Percentiles rank a stretch among this genome's conserved stretches.
Evolutionary conservation across 805 yeast species (phyloP).

Genomic region (Kodamaea hsintzibuensis): DNA sequence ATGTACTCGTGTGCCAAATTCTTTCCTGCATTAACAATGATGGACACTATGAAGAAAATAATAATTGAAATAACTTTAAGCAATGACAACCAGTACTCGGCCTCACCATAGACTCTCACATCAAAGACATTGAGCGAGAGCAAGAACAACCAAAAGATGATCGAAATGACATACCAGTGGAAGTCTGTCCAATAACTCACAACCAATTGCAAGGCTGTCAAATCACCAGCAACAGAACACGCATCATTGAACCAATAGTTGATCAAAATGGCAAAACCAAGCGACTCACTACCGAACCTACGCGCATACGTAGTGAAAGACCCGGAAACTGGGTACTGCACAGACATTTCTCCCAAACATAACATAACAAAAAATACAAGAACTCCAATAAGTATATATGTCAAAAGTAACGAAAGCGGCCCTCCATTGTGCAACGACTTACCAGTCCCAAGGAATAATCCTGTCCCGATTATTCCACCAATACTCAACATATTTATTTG

Average conservation of each 20-base stretch:
- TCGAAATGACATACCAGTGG: slow-evolving; percentile 20
- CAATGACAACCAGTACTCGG: slow-evolving; percentile 37
- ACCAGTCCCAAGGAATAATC: slow-evolving; percentile 29
- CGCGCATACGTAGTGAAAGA: slow-evolving; percentile 34
- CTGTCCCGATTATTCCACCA: slow-evolving; percentile 25
- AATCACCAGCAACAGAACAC: slow-evolving; percentile 36
- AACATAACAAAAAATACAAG: slow-evolving; percentile 32
- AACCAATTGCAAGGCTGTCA: slow-evolving; percentile 44
- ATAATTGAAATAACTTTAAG: slow-evolving; percentile 32
- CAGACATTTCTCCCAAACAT: slow-evolving; percentile 34
- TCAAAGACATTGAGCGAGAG: slow-evolving; percentile 29
- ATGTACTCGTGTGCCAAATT: slow-evolving; percentile 36
- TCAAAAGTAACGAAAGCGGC: slow-evolving; percentile 18
- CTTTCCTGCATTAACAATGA: slow-evolving; percentile 35
- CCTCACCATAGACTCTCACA: slow-evolving; percentile 37
- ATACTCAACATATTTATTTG: slow-evolving; percentile 19
- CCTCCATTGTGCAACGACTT: slow-evolving; percentile 21
- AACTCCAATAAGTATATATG: slow-evolving; percentile 21
- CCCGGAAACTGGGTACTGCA: slow-evolving; percentile 36
- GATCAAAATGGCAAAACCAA: slow-evolving; percentile 36
- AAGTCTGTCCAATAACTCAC: slow-evolving; percentile 34
- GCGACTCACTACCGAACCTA: slow-evolving; percentile 28
- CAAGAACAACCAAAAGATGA: slow-evolving; percentile 29
- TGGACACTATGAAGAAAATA: slow-evolving; percentile 35
- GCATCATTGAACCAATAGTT: slow-evolving; percentile 36